Percentiles rank a stretch among this genome's conserved stretches.
Evolutionary conservation across 1,284 basidiomycete genomes (phyloP).

Genomic region (Inonotus hispidus): DNA sequence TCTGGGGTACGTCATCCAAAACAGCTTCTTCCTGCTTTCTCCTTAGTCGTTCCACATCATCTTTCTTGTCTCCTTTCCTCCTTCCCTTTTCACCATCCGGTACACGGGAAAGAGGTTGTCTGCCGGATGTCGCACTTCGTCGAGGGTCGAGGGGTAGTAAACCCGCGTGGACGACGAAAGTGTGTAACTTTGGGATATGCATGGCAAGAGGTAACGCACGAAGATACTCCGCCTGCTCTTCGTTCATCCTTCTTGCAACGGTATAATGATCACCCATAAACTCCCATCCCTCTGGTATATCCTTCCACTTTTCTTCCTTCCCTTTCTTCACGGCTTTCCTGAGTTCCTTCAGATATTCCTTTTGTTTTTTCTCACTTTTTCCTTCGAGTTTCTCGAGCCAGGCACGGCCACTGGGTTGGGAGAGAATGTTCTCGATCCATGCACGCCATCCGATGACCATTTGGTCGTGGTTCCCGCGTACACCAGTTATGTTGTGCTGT

Average conservation of each 20-base stretch:
- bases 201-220: constrained; percentile 64
- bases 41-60: constrained; percentile 29
- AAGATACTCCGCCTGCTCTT: constrained; percentile 62
- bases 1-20: constrained; percentile 63
- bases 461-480: constrained; percentile 91
- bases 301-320: constrained; percentile 41
- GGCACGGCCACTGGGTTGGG: constrained; percentile 24
- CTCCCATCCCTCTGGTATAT: constrained; percentile 59
- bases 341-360: constrained; percentile 30
- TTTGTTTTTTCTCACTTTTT: constrained; percentile 39
- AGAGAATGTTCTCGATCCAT: constrained; percentile 55
- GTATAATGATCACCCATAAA: constrained; percentile 73
- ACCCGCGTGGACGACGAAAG: constrained; percentile 81
- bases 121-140: constrained; percentile 38
- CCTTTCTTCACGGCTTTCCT: constrained; percentile 29
- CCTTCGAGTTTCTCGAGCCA: constrained; percentile 46
- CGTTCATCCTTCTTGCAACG: constrained; percentile 60
- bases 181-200: constrained; percentile 71
- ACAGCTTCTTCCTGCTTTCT: constrained; percentile 54
- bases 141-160: constrained; percentile 67
- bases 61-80: constrained; percentile 19
- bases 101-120: constrained; percentile 64
- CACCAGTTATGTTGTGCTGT: constrained; percentile 56
- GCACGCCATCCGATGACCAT: constrained; percentile 79
- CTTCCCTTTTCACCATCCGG: constrained; percentile 29